phyloP scores from a whole-genome alignment of 441 rosid species.

The Capsella rubella region DNA sequence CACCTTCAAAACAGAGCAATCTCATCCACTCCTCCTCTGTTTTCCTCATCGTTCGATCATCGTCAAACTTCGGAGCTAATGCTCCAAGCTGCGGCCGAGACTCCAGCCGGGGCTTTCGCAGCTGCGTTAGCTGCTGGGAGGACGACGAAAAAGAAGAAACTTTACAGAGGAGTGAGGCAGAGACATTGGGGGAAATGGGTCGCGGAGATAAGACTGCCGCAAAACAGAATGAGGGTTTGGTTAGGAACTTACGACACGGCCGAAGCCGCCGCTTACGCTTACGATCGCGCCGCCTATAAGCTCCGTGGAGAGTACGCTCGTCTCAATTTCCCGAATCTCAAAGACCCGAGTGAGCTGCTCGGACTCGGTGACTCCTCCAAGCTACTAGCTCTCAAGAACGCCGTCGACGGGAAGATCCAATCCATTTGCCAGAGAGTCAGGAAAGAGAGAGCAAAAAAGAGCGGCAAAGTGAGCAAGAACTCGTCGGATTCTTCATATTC shows the following conservation, averaged over 20 bases:
- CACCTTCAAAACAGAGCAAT: conserved; percentile 47
- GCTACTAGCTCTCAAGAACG: conserved; percentile 62
- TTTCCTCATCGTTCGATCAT: conserved; percentile 32
- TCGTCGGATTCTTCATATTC: conserved; percentile 53
- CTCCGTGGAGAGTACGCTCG: conserved; percentile 95
- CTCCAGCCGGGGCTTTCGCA: conserved; percentile 33
- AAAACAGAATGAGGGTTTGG: conserved; percentile 82
- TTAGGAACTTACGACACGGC: conserved; percentile 77
- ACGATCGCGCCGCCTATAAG: conserved; percentile 94
- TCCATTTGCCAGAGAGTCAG: conserved; percentile 81
- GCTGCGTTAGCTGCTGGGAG: conserved; percentile 39
- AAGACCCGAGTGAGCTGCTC: conserved; percentile 61
- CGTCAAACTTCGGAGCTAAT: conserved; percentile 32
- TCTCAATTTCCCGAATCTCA: conserved; percentile 79
- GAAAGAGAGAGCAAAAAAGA: conserved; percentile 68
- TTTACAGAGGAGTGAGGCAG: conserved; percentile 91
- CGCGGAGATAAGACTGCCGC: conserved; percentile 80
- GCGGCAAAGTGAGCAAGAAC: conserved; percentile 53
- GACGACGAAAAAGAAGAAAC: conserved; percentile 61
- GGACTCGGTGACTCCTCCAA: conserved; percentile 63
- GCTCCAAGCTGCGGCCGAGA: conserved; percentile 31
- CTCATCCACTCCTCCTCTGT: conserved; percentile 45
- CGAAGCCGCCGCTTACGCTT: conserved; percentile 82
- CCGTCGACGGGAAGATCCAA: conserved; percentile 91
- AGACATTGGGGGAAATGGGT: conserved; percentile 93